Evolutionary conservation across 441 rosid genomes (phyloP).

Genomic region (Corymbia citriodora): DNA sequence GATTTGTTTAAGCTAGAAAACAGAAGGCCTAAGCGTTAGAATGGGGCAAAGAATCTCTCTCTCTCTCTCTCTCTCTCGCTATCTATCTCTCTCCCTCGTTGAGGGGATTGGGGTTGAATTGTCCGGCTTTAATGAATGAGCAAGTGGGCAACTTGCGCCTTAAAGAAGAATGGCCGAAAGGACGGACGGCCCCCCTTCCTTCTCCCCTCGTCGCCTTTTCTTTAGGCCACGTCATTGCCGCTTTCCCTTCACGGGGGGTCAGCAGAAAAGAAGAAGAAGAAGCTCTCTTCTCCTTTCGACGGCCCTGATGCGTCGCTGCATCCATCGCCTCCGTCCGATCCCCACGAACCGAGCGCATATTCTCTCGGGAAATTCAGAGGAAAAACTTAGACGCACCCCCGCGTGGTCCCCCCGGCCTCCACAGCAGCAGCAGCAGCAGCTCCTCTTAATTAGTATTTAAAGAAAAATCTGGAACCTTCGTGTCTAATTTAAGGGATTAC

Average conservation of each 20-base stretch:
- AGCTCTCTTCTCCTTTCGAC: neutral
- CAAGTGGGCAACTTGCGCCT: conserved; percentile 39
- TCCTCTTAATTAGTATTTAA: neutral
- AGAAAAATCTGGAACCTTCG: neutral
- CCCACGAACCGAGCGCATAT: neutral
- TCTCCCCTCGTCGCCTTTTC: neutral
- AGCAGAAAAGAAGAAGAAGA: too few relatives aligned
- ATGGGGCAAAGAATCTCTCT: neutral
- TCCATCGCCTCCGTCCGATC: neutral
- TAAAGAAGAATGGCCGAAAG: neutral
- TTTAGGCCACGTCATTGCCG: neutral
- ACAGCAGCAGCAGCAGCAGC: neutral
- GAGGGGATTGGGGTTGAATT: neutral
- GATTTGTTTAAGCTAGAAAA: neutral
- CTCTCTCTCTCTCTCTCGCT: neutral
- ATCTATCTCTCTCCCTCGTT: neutral
- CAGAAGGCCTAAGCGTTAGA: neutral
- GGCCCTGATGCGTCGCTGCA: neutral
- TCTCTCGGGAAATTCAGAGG: too few relatives aligned
- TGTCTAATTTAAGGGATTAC: neutral
- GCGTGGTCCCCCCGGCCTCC: neutral
- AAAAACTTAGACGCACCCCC: neutral
- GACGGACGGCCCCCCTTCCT: neutral
- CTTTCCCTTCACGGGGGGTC: neutral
- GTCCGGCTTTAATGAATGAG: neutral